These are phyloP conservation scores for Posidonia oceanica DNA, from an alignment of 116 monocot genomes.

Conservation along the genomic window DNA sequence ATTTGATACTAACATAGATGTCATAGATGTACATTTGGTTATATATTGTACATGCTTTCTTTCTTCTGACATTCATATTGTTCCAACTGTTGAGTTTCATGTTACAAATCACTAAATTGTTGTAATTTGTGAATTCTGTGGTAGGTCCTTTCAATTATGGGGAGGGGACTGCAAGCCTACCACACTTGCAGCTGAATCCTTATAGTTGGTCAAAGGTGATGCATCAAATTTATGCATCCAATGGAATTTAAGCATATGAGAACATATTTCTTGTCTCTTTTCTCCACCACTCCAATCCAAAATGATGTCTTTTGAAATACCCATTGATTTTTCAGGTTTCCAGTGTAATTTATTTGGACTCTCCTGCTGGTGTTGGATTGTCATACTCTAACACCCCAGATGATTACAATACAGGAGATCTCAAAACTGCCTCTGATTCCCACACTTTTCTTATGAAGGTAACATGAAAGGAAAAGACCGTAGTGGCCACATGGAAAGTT, in stretches of 20 bases:
- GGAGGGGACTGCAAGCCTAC: constrained; percentile 21
- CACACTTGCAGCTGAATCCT: constrained; percentile 68
- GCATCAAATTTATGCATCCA: background rate
- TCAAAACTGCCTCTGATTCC: constrained; percentile 26
- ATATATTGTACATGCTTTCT: too few species aligned
- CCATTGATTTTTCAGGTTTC: constrained; percentile 12
- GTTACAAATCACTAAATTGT: background rate
- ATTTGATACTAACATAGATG: too few species aligned
- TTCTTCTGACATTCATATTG: too few species aligned
- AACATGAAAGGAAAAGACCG: background rate
- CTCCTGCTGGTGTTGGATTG: constrained; percentile 29
- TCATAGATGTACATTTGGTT: too few species aligned
- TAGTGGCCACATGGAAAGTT: too few species aligned
- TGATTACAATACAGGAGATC: constrained; percentile 25
- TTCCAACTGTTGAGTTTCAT: background rate
- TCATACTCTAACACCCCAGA: constrained; percentile 13
- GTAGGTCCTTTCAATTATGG: constrained; percentile 90
- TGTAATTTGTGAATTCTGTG: background rate
- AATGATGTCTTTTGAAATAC: background rate
- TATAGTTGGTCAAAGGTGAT: constrained; percentile 89
- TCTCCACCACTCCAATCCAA: too few species aligned
- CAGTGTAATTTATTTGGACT: constrained; percentile 31
- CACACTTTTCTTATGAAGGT: constrained; percentile 33
- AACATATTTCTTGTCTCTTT: background rate
- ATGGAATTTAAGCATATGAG: background rate